Conservation (phyloP, 129 eudicot species). For the Arctium lappa region DNA sequence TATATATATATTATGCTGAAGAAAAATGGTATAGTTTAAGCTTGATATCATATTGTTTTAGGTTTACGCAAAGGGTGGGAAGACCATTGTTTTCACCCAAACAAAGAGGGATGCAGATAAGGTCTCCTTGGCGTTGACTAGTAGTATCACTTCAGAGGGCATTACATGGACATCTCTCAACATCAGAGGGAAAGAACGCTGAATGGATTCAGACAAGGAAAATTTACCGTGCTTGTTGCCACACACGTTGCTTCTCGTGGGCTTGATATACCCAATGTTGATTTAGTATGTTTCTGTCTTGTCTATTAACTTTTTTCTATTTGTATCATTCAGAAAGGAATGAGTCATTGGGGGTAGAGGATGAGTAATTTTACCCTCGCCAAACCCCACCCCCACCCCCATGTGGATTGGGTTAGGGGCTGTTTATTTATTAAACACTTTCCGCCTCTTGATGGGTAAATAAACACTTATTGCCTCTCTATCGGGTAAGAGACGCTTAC, state of each 20-base stretch:
- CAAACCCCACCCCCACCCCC: too few species aligned
- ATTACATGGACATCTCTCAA: slow-evolving; percentile 96
- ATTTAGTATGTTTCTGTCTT: slow-evolving; percentile 51
- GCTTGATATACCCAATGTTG: slow-evolving; percentile 95
- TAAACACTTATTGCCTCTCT: too few species aligned
- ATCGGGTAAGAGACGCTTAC: too few species aligned
- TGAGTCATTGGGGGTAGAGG: too few species aligned
- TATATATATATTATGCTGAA: background rate
- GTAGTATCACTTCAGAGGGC: slow-evolving; percentile 88
- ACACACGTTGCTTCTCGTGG: slow-evolving; percentile 99
- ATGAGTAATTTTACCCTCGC: too few species aligned
- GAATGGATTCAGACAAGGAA: slow-evolving; percentile 91
- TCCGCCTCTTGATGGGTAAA: too few species aligned
- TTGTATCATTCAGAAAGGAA: too few species aligned
- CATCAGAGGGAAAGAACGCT: slow-evolving; percentile 92
- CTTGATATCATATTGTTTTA: slow-evolving; percentile 20
- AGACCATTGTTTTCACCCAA: slow-evolving; percentile 87
- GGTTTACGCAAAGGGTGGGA: slow-evolving; percentile 99
- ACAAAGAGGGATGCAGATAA: slow-evolving; percentile 98
- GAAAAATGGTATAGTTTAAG: background rate
- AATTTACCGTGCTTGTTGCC: slow-evolving; percentile 92
- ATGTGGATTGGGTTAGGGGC: background rate
- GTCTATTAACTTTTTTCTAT: background rate
- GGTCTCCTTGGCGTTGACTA: slow-evolving; percentile 77
- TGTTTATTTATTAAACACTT: background rate